Evolutionary conservation across 2,329 filamentous ascomycete species (phyloP).

Genomic region (Sclerotinia sclerotiorum): DNA sequence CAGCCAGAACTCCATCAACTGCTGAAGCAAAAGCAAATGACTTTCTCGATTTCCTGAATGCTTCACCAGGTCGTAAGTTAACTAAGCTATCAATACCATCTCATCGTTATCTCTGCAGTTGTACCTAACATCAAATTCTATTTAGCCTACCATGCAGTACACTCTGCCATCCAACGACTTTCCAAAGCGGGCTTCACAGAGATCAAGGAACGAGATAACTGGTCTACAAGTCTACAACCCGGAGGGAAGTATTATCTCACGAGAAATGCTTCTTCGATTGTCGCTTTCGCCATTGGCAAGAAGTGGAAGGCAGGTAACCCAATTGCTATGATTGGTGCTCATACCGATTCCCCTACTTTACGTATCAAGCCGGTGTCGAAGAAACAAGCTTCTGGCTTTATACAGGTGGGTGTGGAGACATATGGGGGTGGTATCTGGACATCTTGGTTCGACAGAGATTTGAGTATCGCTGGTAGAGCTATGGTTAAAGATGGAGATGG

Average conservation of each 20-base stretch:
- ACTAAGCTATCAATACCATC: conserved; percentile 27
- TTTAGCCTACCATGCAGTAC: conserved; percentile 77
- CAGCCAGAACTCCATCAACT: conserved; percentile 31
- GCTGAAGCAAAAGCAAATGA: conserved; percentile 50
- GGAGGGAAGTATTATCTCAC: conserved; percentile 97
- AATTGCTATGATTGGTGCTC: conserved; percentile 88
- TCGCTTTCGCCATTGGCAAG: conserved; percentile 87
- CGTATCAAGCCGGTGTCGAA: conserved; percentile 94
- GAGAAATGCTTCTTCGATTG: conserved; percentile 86
- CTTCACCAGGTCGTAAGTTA: conserved; percentile 81
- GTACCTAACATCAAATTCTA: conserved; percentile 5
- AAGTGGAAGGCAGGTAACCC: conserved; percentile 91
- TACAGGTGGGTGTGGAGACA: conserved; percentile 94
- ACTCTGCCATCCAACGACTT: conserved; percentile 72
- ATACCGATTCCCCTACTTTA: conserved; percentile 92
- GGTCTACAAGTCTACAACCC: conserved; percentile 74
- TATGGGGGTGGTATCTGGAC: conserved; percentile 98
- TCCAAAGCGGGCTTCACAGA: conserved; percentile 81
- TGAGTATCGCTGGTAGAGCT: conserved; percentile 84
- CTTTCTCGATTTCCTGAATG: conserved; percentile 92
- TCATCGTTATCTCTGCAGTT: conserved; percentile 53
- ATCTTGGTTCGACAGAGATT: conserved; percentile 95
- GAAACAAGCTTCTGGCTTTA: conserved; percentile 79
- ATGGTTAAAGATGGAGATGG: conserved; percentile 75
- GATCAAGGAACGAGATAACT: conserved; percentile 88